Percentiles rank a stretch among this genome's conserved stretches.
Conservation (phyloP, 1,284 basidiomycete genomes). For the Tilletia caries region DNA sequence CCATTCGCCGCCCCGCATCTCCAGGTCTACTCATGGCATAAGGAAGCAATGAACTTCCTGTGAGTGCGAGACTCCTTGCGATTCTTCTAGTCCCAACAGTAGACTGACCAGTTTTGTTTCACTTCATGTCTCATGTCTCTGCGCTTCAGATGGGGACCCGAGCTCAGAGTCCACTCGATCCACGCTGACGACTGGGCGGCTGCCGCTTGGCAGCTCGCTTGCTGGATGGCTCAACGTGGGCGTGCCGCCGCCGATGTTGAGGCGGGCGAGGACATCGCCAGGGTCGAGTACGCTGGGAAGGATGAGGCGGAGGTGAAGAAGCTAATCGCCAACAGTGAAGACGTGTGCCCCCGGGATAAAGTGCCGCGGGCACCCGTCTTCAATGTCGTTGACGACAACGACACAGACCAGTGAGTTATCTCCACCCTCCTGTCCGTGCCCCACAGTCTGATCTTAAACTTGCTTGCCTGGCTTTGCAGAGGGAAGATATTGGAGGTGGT, state of each 20-base stretch:
- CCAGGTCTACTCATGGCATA: constrained; percentile 23
- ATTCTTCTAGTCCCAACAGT: no score
- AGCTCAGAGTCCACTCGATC: constrained; percentile 33
- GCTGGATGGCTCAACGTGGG: constrained; percentile 26
- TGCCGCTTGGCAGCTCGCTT: constrained; percentile 28
- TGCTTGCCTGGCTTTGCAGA: neutral
- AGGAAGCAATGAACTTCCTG: constrained; percentile 31
- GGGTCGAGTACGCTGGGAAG: constrained; percentile 30
- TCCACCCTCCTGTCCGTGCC: neutral
- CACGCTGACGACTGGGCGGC: constrained; percentile 35
- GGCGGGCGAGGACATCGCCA: constrained; percentile 32
- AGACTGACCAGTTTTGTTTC: no score
- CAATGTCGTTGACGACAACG: constrained; percentile 38
- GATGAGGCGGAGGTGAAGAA: constrained; percentile 25
- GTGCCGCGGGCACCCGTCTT: constrained; percentile 36
- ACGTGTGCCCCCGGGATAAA: constrained; percentile 27
- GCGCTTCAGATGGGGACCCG: constrained; percentile 27
- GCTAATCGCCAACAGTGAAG: constrained; percentile 18
- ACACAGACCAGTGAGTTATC: constrained; percentile 24
- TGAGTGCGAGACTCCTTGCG: neutral
- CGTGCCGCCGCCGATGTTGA: constrained; percentile 23
- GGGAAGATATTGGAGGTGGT: constrained; percentile 31
- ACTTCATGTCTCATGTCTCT: no score
- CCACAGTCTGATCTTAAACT: neutral
- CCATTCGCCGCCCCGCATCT: neutral